These are phyloP conservation scores for Kockiozyma suomiensis DNA, from an alignment of 805 yeast genomes.

Conservation along the genomic window DNA sequence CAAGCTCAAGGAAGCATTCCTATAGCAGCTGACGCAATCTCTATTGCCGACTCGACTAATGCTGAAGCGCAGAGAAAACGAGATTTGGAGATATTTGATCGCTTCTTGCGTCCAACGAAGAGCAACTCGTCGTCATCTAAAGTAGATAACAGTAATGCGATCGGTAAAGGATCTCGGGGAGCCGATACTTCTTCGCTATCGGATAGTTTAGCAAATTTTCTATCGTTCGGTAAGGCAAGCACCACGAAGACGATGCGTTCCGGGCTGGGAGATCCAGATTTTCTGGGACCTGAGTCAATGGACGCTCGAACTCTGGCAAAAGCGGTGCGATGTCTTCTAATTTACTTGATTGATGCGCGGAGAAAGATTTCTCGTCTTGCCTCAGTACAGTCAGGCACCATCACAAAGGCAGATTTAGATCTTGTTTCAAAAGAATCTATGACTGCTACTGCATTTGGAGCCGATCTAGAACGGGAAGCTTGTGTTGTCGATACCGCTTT, in stretches of 20 bases:
- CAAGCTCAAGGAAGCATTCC: not conserved
- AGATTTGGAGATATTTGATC: constrained; percentile 29
- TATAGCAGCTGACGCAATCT: constrained; percentile 7
- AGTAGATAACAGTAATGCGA: constrained; percentile 1
- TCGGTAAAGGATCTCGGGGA: constrained; percentile 1
- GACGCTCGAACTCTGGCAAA: constrained; percentile 18
- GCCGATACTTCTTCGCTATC: constrained; percentile 22
- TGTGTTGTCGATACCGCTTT: constrained; percentile 71
- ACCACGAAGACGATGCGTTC: constrained; percentile 15
- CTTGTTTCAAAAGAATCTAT: constrained; percentile 14
- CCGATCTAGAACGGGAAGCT: constrained; percentile 44
- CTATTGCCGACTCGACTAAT: constrained; percentile 15
- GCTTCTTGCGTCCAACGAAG: constrained; percentile 25
- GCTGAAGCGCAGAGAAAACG: constrained; percentile 9
- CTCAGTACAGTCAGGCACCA: constrained; percentile 25
- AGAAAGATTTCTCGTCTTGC: constrained; percentile 47
- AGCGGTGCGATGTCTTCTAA: constrained; percentile 44
- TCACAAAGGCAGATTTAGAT: constrained; percentile 27
- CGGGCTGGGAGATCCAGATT: constrained; percentile 2
- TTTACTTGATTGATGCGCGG: constrained; percentile 54
- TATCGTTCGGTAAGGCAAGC: constrained; percentile 23
- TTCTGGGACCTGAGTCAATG: constrained; percentile 16
- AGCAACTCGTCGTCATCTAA: constrained; percentile 8
- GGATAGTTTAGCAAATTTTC: constrained; percentile 24
- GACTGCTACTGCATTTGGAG: constrained; percentile 34